A percentile compares a stretch with the other conserved stretches of the same genome.
phyloP scores from a whole-genome alignment of 768 basidiomycete species.

The Pholiota molesta region DNA sequence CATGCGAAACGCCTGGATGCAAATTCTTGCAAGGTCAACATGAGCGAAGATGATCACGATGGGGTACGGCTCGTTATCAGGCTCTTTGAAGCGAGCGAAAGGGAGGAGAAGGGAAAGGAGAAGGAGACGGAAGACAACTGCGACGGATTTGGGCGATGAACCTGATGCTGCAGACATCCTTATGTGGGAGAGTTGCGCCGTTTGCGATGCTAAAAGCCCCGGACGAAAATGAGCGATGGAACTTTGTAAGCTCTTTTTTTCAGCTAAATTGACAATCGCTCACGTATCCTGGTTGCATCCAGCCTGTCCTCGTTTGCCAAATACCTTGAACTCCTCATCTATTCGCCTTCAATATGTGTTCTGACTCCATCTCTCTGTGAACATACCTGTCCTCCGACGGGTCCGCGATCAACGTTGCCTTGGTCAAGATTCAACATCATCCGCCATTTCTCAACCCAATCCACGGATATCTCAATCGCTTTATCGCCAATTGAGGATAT shows the following conservation, averaged over 20 bases:
- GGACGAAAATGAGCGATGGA: constrained; percentile 46
- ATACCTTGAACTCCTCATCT: constrained; percentile 56
- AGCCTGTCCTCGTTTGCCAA: constrained; percentile 62
- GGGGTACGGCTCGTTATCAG: constrained; percentile 33
- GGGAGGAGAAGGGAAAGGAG: constrained; percentile 8
- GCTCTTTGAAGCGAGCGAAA: constrained; percentile 16
- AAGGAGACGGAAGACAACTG: constrained; percentile 12
- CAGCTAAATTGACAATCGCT: constrained; percentile 1
- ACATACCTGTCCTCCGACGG: constrained; percentile 42
- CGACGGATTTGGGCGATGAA: not conserved
- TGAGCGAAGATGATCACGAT: constrained; percentile 46
- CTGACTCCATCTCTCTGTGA: constrained; percentile 46
- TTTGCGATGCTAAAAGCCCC: constrained; percentile 41
- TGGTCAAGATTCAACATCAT: constrained; percentile 43
- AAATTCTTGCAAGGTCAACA: constrained; percentile 41
- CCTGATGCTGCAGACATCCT: constrained; percentile 29
- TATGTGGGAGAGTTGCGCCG: constrained; percentile 44
- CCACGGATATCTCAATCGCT: constrained; percentile 44
- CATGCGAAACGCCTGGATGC: constrained; percentile 42
- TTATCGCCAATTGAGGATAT: constrained; percentile 53
- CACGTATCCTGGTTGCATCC: constrained; percentile 1
- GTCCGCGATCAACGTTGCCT: constrained; percentile 26
- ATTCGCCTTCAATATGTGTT: constrained; percentile 40
- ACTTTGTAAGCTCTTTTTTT: constrained; percentile 47
- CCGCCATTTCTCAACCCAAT: constrained; percentile 36